These are phyloP conservation scores for Xylaria longipes DNA, from an alignment of 495 filamentous ascomycete genomes.

Conservation along the genomic window DNA sequence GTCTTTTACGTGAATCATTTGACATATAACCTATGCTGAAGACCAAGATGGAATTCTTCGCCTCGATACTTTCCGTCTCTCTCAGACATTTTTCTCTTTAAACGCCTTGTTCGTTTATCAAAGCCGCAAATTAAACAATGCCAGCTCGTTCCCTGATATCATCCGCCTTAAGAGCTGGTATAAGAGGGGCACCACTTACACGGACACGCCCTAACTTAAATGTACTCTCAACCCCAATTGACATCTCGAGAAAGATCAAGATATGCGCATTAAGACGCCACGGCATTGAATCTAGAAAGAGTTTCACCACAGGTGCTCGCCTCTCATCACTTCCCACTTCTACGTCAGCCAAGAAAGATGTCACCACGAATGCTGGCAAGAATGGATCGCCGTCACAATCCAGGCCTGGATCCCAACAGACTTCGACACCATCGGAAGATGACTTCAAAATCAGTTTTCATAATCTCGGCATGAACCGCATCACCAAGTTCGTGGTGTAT, in stretches of 20 bases:
- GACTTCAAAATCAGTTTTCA: slow-evolving; percentile 34
- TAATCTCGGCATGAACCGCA: slow-evolving; percentile 35
- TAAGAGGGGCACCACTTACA: slow-evolving; percentile 13
- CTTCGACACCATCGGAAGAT: slow-evolving; percentile 4
- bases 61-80: background rate
- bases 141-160: background rate
- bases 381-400: background rate
- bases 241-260: background rate
- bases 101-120: background rate
- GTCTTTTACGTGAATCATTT: background rate
- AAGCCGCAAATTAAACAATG: background rate
- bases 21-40: background rate
- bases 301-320: background rate
- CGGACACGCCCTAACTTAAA: background rate
- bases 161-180: background rate
- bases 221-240: background rate
- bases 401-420: background rate
- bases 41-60: background rate
- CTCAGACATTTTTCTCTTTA: background rate
- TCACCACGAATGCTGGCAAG: background rate
- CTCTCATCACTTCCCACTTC: background rate
- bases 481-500: slow-evolving; percentile 35
- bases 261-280: background rate
- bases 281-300: background rate
- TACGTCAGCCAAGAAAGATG: background rate